Percentiles rank a stretch among this genome's conserved stretches.
These are phyloP conservation scores for Fusarium nanum DNA, from an alignment of 2,329 filamentous ascomycete genomes.

Conservation along the genomic window DNA sequence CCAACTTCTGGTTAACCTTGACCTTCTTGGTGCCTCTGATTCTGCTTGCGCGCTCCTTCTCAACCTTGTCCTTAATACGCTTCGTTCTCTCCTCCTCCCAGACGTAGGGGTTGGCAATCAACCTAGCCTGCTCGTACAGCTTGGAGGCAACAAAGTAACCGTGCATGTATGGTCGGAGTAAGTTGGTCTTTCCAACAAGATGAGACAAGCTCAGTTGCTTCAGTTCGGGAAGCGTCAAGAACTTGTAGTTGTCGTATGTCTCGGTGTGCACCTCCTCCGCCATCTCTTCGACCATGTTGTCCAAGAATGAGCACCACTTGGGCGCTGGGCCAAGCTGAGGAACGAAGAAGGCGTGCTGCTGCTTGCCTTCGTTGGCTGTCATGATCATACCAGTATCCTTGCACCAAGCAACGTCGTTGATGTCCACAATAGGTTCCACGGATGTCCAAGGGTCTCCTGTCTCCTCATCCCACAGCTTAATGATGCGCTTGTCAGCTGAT, in stretches of 20 bases:
- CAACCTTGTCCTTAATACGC: constrained; percentile 92
- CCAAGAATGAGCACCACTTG: constrained; percentile 95
- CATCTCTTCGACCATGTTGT: constrained; percentile 99
- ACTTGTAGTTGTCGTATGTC: constrained; percentile 99
- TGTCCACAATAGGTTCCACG: constrained; percentile 92
- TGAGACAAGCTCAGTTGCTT: constrained; percentile 88
- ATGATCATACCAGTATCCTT: constrained; percentile 94
- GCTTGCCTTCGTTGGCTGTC: constrained; percentile 95
- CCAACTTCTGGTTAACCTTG: constrained; percentile 90
- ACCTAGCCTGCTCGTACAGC: constrained; percentile 91
- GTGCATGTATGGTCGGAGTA: constrained; percentile 97
- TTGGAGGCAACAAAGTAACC: constrained; percentile 97
- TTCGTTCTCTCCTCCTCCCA: constrained; percentile 94
- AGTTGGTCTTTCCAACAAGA: constrained; percentile 87
- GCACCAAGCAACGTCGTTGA: constrained; percentile 94
- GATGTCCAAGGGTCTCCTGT: constrained; percentile 93
- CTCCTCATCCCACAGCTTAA: constrained; percentile 93
- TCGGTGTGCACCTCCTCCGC: constrained; percentile 82
- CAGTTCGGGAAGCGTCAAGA: constrained; percentile 89
- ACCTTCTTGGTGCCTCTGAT: constrained; percentile 97
- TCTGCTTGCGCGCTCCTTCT: constrained; percentile 94
- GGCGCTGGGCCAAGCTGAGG: constrained; percentile 93
- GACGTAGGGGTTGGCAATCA: constrained; percentile 93
- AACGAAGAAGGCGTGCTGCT: constrained; percentile 95
- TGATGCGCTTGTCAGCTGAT: constrained; percentile 92